Evolutionary conservation across 306 rosid species (phyloP), one percentile per base, ranked within the genome.

Genomic region (Vicia faba): DNA sequence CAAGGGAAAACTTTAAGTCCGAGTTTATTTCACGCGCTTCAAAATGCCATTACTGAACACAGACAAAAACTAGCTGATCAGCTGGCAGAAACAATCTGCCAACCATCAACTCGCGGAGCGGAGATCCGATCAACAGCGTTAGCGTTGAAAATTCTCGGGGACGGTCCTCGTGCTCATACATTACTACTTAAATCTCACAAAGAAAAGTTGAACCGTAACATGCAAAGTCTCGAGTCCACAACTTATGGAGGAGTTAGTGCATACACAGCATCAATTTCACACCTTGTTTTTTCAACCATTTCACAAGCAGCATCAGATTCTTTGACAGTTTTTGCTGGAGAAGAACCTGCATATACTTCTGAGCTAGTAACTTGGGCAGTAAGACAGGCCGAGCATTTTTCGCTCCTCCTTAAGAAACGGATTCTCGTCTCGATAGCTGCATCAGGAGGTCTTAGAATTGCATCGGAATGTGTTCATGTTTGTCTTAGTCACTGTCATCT

Each of bases 281-380:
- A 87, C 66, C 78, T 84, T 35, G 88, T 87, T 19, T 87, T 92
- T 78, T 84, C 91, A 11, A 81, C 85, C 68, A 92, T 89, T 78
- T 82, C 95, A 31, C 98, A 74, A 61, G 91, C 97, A 16, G 61
- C 86, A 12, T 77, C 75, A 33, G 98, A 89, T 71, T 86, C 96
- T 28, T 49, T 89, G 57, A 69, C 87, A 11, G 80, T 84, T 68
- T 93, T 87, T 49, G 85, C 84, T 1, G 85, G 78, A 64, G 96
- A 92, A 25, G 97, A 89, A 74, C 88, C 96, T 25, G 88, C 96
- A 8, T 88, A 87, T 50, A 72, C 91, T 12, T 93, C 98, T 12
- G 96, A 89, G 84, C 84, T 93, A 23, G 98, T 93, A 23, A 89
- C 91, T 38, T 93, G 98, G 98, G 91, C 96, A 2, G 97, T 93